Percentiles rank a stretch among this genome's conserved stretches.
These are phyloP conservation scores for Ophiostoma australiae DNA, from an alignment of 2,329 filamentous ascomycete species.

Conservation along the genomic window DNA sequence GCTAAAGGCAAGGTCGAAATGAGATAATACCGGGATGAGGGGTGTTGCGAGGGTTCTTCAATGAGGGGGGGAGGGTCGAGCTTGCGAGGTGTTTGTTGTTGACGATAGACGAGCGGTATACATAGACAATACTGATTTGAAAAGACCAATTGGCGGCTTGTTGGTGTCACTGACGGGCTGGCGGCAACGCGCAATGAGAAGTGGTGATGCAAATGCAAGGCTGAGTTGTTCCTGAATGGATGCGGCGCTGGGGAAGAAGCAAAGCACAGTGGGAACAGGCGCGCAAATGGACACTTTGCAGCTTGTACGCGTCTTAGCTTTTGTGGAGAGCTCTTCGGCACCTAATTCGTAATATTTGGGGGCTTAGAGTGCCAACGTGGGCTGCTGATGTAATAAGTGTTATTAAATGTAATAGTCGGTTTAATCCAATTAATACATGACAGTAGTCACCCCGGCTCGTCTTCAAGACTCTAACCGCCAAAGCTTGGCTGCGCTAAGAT, in stretches of 20 bases:
- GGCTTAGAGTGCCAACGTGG: neutral
- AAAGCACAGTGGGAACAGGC: neutral
- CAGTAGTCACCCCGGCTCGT: no score
- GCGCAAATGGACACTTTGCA: constrained; percentile 12
- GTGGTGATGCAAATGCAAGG: neutral
- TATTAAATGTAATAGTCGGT: neutral
- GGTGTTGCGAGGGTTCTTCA: neutral
- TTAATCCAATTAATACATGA: neutral
- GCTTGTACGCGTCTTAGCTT: constrained; percentile 7
- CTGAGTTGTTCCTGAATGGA: neutral
- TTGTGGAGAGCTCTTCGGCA: neutral
- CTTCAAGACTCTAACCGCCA: neutral
- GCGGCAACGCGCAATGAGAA: neutral
- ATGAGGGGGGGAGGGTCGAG: neutral
- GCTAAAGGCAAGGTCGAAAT: neutral
- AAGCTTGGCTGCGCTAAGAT: neutral
- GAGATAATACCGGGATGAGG: neutral
- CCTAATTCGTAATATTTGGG: neutral
- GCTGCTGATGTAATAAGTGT: neutral
- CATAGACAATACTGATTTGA: neutral
- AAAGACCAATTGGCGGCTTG: neutral
- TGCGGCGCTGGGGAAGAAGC: neutral
- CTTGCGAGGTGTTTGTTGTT: neutral
- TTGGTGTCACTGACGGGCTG: neutral
- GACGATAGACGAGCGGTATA: no score